Percentiles rank a stretch among this genome's conserved stretches.
These are phyloP conservation scores for Pigoraptor vietnamica DNA, from an alignment of 78 protist genomes.

Conservation along the genomic window DNA sequence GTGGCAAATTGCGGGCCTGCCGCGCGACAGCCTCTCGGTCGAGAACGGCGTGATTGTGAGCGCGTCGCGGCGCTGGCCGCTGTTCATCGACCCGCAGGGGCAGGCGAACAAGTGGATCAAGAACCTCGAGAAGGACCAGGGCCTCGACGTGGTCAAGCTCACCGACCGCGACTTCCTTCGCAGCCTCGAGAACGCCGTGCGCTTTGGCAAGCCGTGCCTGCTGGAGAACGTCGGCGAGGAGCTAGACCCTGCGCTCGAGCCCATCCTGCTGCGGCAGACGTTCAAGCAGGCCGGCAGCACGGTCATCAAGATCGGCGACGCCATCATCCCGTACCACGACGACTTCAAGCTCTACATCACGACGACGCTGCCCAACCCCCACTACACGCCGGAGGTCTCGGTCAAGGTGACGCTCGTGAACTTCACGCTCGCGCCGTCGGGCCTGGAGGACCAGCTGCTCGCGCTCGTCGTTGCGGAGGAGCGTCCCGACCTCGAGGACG, in stretches of 20 bases:
- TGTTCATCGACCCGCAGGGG: constrained; percentile 83
- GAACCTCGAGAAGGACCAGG: constrained; percentile 44
- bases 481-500: constrained; percentile 70
- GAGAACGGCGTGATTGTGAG: constrained; percentile 78
- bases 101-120: constrained; percentile 79
- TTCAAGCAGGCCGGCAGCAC: constrained; percentile 29
- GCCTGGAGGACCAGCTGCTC: constrained; percentile 81
- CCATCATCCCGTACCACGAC: constrained; percentile 58
- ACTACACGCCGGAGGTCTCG: constrained; percentile 71
- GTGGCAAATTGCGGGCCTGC: constrained; percentile 76
- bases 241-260: constrained; percentile 80
- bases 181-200: constrained; percentile 56
- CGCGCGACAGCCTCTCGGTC: constrained; percentile 63
- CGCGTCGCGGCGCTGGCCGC: constrained; percentile 73
- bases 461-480: constrained; percentile 65
- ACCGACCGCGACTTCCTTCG: constrained; percentile 48
- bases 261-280: constrained; percentile 70
- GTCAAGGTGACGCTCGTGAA: constrained; percentile 75
- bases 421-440: constrained; percentile 70
- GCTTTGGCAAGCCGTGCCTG: constrained; percentile 73
- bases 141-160: constrained; percentile 53
- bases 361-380: constrained; percentile 85
- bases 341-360: constrained; percentile 76
- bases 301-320: constrained; percentile 80
- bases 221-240: constrained; percentile 76